phyloP scores from a whole-genome alignment of 2,329 filamentous ascomycete species.

The Fusarium equiseti region DNA sequence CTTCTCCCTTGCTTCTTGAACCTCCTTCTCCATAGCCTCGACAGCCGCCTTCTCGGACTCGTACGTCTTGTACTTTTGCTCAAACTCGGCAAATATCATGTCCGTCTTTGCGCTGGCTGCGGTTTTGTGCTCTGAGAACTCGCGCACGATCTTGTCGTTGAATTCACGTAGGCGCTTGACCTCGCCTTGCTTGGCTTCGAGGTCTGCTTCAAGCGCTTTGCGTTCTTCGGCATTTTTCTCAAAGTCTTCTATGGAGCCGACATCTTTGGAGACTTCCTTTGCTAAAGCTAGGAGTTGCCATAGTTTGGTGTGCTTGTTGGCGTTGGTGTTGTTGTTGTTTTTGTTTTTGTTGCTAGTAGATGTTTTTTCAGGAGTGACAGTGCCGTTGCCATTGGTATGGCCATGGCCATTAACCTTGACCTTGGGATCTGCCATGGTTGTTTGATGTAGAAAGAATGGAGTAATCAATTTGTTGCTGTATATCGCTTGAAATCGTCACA shows the following conservation, averaged over 20 bases:
- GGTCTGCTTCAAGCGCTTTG: slow-evolving; percentile 41
- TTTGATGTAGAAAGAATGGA: slow-evolving; percentile 10
- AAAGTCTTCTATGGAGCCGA: slow-evolving; percentile 46
- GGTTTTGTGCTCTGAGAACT: slow-evolving; percentile 41
- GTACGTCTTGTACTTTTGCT: slow-evolving; percentile 44
- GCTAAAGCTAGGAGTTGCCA: slow-evolving; percentile 46
- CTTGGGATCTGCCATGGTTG: slow-evolving; percentile 48
- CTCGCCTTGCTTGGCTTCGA: slow-evolving; percentile 42
- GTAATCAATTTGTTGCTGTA: slow-evolving; percentile 25
- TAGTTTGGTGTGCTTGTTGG: slow-evolving; percentile 44
- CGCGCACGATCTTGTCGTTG: slow-evolving; percentile 43
- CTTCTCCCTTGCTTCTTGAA: slow-evolving; percentile 56
- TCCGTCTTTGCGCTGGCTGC: slow-evolving; percentile 40
- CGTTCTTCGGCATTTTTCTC: slow-evolving; percentile 42
- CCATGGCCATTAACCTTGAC: slow-evolving; percentile 41
- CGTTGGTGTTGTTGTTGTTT: neutral
- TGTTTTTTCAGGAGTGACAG: slow-evolving; percentile 28
- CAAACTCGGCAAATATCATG: slow-evolving; percentile 42
- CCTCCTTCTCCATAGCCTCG: slow-evolving; percentile 61
- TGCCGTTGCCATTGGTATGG: slow-evolving; percentile 39
- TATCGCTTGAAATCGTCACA: slow-evolving; percentile 26
- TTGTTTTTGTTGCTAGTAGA: neutral
- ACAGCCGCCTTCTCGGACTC: slow-evolving; percentile 44
- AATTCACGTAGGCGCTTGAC: slow-evolving; percentile 45
- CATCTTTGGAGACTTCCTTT: slow-evolving; percentile 47